Base-by-base conservation (phyloP, 352 stramenopile species). In the Phytopythium boreale region DNA sequence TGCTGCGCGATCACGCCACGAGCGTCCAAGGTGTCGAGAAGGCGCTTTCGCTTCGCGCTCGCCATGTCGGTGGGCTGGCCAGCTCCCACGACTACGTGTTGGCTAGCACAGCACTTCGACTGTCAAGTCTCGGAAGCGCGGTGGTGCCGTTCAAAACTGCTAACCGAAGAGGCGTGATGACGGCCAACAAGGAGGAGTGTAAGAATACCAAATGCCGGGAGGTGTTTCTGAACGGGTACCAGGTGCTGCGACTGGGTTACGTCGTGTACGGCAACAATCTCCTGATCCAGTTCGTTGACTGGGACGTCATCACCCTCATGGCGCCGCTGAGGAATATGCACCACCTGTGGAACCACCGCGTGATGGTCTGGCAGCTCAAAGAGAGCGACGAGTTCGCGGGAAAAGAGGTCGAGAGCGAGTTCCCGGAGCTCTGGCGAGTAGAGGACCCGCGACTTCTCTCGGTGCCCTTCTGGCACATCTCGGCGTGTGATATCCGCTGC, bases 221-320 rank as follows among this genome's bases (percentile, higher is more conserved):
- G 0, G 47, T 34, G 19, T 17, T 27, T 22, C 6, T 69, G 47
- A 61, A 49, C 7, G 49, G 55, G 8, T 69, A 62, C 6, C 46
- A 74, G 24, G 44, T 74, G 37, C n/a, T 70, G 43, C 59, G 63
- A 19, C 12, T 74, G 4, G 56, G 56, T 4, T 70, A 59, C 29
- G 24, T 70, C 22, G 59, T 70, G 24, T 44, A 58, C 36, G 64
- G 59, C 15, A 31, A 49, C 31, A 41, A 61, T 19, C 62, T 58
- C 19, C 39, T 66, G 37, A 60, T 69, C 10, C 43, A 61, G 9
- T 66, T 59, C 26, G 52, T 43, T 19, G 59, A 61, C 29, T 69
- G 64, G 64, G n/a, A 60, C 20, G 11, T 53, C 24, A 41, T 68
- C 8, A 64, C 56, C 0, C 39, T 55, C 15, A 15, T 64, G 31